A percentile compares a stretch with the other conserved stretches of the same genome.
Evolutionary conservation across 495 filamentous ascomycete species (phyloP).

Genomic region (Penicillium mononematosum): DNA sequence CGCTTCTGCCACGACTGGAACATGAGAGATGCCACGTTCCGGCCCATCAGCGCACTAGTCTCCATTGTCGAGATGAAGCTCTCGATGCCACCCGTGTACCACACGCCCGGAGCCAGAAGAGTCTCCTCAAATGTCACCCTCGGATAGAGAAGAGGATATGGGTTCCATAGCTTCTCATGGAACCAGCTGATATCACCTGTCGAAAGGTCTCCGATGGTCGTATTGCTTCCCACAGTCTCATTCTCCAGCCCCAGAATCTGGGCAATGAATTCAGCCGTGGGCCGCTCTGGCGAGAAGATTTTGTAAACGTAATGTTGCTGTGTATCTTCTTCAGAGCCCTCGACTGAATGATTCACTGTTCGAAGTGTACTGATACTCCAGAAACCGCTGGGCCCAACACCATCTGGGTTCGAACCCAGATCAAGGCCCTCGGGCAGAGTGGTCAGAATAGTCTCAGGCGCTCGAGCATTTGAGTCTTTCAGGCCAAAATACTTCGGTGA

Average conservation of each 20-base stretch:
- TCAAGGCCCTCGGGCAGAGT: slow-evolving; percentile 65
- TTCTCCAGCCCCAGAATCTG: slow-evolving; percentile 36
- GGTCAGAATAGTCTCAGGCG: slow-evolving; percentile 77
- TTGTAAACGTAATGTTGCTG: slow-evolving; percentile 83
- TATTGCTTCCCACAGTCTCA: slow-evolving; percentile 20
- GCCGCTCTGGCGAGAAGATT: slow-evolving; percentile 78
- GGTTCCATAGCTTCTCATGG: slow-evolving; percentile 71
- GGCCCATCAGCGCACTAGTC: slow-evolving; percentile 92
- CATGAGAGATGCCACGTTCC: slow-evolving; percentile 83
- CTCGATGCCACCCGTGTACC: slow-evolving; percentile 93
- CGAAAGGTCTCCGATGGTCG: slow-evolving; percentile 36
- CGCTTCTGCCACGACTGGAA: slow-evolving; percentile 57
- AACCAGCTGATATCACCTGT: slow-evolving; percentile 71
- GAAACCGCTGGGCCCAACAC: slow-evolving; percentile 71
- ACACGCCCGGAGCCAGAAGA: slow-evolving; percentile 61
- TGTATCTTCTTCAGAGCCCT: slow-evolving; percentile 33
- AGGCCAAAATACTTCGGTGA: slow-evolving; percentile 71
- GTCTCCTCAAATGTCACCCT: slow-evolving; percentile 85
- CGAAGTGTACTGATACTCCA: slow-evolving; percentile 82
- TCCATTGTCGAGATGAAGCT: slow-evolving; percentile 98
- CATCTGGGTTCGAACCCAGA: slow-evolving; percentile 45
- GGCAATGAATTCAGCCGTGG: slow-evolving; percentile 63
- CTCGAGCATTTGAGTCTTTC: slow-evolving; percentile 42
- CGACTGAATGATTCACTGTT: slow-evolving; percentile 56
- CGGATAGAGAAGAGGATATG: slow-evolving; percentile 81